Conservation (phyloP, 1,284 basidiomycete species). For the Trichosporon ovoides region DNA sequence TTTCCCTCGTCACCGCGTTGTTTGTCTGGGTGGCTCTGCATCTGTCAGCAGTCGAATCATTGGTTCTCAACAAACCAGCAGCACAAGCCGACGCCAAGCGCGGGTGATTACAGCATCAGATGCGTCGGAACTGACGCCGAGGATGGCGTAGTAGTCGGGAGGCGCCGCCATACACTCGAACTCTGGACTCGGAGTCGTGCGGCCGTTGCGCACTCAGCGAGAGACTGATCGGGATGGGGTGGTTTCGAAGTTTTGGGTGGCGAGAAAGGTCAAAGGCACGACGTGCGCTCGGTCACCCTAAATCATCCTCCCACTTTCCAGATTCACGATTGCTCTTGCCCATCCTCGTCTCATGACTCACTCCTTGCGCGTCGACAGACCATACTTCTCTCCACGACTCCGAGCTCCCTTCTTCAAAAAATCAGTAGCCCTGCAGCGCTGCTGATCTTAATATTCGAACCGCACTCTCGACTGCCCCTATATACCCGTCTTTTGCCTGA, state of each 20-base stretch:
- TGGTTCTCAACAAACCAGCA: conserved; percentile 37
- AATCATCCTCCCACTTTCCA: not conserved
- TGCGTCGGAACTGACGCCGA: conserved; percentile 34
- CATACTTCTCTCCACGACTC: not conserved
- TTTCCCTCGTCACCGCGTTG: not conserved
- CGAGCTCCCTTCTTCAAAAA: not conserved
- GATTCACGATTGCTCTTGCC: not conserved
- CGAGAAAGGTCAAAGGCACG: not conserved
- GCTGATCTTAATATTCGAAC: not conserved
- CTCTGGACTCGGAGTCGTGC: too few species aligned
- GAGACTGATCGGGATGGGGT: not conserved
- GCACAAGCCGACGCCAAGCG: conserved; percentile 40
- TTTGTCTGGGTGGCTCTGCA: conserved; percentile 44
- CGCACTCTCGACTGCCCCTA: not conserved
- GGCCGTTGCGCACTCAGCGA: not conserved
- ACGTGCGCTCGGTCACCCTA: not conserved
- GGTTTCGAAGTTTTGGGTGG: conserved; percentile 8
- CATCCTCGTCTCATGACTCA: too few species aligned
- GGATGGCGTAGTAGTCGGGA: conserved; percentile 40
- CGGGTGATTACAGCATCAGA: conserved; percentile 31
- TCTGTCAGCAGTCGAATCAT: too few species aligned
- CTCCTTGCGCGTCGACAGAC: not conserved
- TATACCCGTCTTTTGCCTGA: conserved; percentile 4
- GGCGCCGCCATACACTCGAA: conserved; percentile 9
- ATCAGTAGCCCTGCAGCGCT: not conserved